These are phyloP conservation scores for Triticum urartu DNA, from an alignment of 176 grass and related monocot species.

Conservation along the genomic window DNA sequence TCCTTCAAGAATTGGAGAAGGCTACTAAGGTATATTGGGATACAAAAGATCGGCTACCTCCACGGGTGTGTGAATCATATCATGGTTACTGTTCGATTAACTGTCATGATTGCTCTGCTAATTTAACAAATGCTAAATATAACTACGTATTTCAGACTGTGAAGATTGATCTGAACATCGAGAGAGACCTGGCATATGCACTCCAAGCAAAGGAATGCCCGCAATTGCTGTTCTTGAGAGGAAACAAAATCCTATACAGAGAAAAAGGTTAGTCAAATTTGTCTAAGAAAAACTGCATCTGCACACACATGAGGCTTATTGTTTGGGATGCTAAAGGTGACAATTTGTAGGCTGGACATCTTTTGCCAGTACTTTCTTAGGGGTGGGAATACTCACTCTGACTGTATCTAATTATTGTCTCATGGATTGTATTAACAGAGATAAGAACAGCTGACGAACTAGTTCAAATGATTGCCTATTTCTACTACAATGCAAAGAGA, in stretches of 20 bases:
- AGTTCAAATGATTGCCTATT: conserved; percentile 73
- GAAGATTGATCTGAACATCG: conserved; percentile 92
- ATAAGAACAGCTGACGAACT: conserved; percentile 68
- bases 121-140: conserved; percentile 14
- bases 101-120: neutral
- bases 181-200: conserved; percentile 80
- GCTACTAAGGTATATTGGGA: conserved; percentile 92
- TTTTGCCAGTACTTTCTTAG: neutral
- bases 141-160: conserved; percentile 64
- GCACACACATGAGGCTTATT: neutral
- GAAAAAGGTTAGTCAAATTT: conserved; percentile 68
- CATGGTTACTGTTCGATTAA: neutral
- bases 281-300: neutral
- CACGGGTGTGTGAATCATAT: conserved; percentile 47
- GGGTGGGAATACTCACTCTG: neutral
- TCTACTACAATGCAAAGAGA: conserved; percentile 95
- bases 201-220: conserved; percentile 87
- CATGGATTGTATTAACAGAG: conserved; percentile 35
- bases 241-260: conserved; percentile 85
- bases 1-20: conserved; percentile 89
- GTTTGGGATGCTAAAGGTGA: neutral
- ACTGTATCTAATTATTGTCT: neutral
- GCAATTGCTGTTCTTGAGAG: conserved; percentile 83
- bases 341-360: neutral
- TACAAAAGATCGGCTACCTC: conserved; percentile 77